Conservation (phyloP, 2,329 filamentous ascomycete genomes). For the Epichloe uncinata region DNA sequence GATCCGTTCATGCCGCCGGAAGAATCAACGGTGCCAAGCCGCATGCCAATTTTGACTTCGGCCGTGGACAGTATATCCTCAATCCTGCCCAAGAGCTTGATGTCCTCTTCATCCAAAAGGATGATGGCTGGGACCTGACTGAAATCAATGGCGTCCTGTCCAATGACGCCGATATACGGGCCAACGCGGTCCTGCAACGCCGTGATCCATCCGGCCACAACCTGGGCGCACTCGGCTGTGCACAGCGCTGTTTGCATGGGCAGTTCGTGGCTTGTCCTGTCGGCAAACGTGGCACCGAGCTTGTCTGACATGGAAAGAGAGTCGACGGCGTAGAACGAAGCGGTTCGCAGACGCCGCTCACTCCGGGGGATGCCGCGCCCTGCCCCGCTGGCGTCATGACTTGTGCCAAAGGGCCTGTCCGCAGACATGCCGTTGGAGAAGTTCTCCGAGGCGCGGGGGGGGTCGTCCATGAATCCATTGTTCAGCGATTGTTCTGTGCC, state of each 20-base stretch:
- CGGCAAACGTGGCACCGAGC: conserved; percentile 71
- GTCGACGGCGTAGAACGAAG: conserved; percentile 90
- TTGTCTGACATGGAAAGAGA: conserved; percentile 82
- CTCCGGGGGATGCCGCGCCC: conserved; percentile 47
- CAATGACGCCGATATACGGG: conserved; percentile 73
- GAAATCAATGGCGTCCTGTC: conserved; percentile 68
- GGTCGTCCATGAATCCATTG: conserved; percentile 35
- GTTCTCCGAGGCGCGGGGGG: conserved; percentile 35
- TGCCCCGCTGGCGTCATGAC: conserved; percentile 10
- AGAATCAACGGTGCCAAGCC: conserved; percentile 12
- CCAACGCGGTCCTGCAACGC: conserved; percentile 93
- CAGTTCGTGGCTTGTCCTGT: conserved; percentile 70
- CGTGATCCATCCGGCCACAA: conserved; percentile 86
- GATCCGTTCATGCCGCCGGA: conserved; percentile 35
- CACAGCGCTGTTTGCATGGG: conserved; percentile 87
- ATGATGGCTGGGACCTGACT: conserved; percentile 74
- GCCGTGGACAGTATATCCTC: conserved; percentile 63
- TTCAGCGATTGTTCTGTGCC: conserved; percentile 30
- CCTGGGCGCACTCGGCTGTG: conserved; percentile 85
- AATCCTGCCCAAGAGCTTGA: conserved; percentile 72
- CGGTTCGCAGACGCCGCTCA: conserved; percentile 80
- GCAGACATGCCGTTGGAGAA: conserved; percentile 32
- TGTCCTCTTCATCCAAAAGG: conserved; percentile 83
- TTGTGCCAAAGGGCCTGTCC: neutral
- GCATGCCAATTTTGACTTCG: conserved; percentile 59